Base-by-base conservation (phyloP, 169 alveolate species). In the Plasmodium billcollinsi region DNA sequence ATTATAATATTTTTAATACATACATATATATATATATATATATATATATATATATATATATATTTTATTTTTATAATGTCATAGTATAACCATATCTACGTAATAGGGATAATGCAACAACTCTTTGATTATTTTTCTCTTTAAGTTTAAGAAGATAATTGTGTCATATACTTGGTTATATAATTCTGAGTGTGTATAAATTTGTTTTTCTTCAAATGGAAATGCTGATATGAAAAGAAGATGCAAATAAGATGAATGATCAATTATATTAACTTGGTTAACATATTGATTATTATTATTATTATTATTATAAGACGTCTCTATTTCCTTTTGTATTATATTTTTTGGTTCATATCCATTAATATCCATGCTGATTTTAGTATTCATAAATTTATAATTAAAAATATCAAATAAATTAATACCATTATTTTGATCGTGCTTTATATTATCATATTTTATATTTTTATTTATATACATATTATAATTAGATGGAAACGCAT, bases 81-180 rank as follows among this genome's bases (percentile, higher is more conserved):
- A 83, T 43, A 61, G 6, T n/a, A 83, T 54, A 20, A 83, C 91
- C n/a, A 83, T 83, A 33, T 83, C 91, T 29, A 83, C 85, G 49
- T 61, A 83, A 50, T 83, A 83, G 7, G 91, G 91, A 50, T 67
- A 69, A 50, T 83, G 91, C 2, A 83, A 39, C 20, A 83, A 33
- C 52, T 83, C 91, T 50, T 83, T 83, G 18, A 73, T 43, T 26
- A 56, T 21, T 49, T 14, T 49, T 21, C 76, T 58, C n/a, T 39
- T 29, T 12, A 83, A 26, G n/a, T 26, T 21, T 52, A 83, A 62
- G 4, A 85, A 83, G 4, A 39, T 52, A 1, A 83, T 49, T n/a
- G 70, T 15, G 20, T 83, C 83, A 54, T 69, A 83, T 11, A 83
- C 56, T 15, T 83, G 67, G n/a, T 83, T 72, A 49, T 83, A 83